These are phyloP conservation scores for Rubus idaeus DNA, from an alignment of 306 rosid species.

Conservation along the genomic window DNA sequence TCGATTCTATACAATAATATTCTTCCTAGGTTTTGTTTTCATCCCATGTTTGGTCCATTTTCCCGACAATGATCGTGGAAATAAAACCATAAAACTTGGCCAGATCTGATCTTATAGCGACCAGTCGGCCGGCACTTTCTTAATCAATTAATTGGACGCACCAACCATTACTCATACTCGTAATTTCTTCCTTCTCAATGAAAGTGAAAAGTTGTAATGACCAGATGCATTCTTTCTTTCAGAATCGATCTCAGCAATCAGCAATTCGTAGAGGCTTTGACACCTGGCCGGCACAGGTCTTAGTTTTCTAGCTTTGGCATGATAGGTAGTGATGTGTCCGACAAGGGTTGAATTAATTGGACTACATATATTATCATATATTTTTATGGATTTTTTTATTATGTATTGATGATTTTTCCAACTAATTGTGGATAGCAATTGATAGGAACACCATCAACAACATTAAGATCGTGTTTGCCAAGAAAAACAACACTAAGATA, in stretches of 20 bases:
- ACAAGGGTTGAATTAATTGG: background rate
- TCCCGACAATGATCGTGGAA: slow-evolving; percentile 1
- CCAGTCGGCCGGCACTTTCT: background rate
- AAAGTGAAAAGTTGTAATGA: background rate
- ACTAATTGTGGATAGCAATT: background rate
- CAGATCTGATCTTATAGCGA: background rate
- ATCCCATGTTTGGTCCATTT: slow-evolving; percentile 16
- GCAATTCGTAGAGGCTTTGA: background rate
- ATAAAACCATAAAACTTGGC: background rate
- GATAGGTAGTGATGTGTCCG: background rate
- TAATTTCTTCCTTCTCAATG: slow-evolving; percentile 4
- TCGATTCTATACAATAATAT: background rate
- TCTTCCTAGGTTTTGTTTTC: slow-evolving; percentile 24
- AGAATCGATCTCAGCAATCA: background rate
- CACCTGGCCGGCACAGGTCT: background rate
- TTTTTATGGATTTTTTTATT: no score
- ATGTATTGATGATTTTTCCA: no score
- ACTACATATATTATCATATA: background rate
- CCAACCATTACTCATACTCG: background rate
- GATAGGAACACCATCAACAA: background rate
- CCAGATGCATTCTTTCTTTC: background rate
- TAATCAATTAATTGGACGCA: background rate
- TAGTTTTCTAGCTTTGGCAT: background rate
- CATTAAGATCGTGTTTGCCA: background rate
- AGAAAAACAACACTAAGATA: background rate